phyloP scores from a whole-genome alignment of 75 land plant genomes.

The Chamaecyparis obtusa region DNA sequence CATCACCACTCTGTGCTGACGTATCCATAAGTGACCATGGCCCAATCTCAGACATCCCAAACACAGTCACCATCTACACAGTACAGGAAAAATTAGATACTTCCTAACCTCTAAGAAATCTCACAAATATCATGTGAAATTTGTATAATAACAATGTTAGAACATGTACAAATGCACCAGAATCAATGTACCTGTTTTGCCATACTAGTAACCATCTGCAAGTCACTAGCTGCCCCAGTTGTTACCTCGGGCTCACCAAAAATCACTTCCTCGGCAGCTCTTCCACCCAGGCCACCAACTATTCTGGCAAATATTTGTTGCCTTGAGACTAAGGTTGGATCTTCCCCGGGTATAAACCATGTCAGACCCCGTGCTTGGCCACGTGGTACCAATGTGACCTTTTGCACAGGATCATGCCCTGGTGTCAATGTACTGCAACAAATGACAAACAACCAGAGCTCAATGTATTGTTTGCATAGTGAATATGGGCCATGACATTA shows the following conservation, averaged over 20 bases:
- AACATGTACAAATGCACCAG: neutral
- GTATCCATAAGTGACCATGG: slow-evolving; percentile 98
- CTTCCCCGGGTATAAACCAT: slow-evolving; percentile 97
- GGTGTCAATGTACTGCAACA: slow-evolving; percentile 72
- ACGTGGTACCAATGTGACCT: slow-evolving; percentile 89
- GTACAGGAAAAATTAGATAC: neutral
- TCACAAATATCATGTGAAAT: neutral
- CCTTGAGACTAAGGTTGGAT: slow-evolving; percentile 92
- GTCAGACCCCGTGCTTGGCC: slow-evolving; percentile 97
- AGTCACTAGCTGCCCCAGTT: slow-evolving; percentile 93
- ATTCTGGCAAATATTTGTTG: slow-evolving; percentile 96
- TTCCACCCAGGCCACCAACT: slow-evolving; percentile 96
- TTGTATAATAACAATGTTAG: neutral
- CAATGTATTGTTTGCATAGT: neutral
- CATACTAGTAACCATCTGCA: slow-evolving; percentile 93
- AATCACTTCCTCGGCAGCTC: slow-evolving; percentile 92
- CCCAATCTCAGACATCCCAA: slow-evolving; percentile 98
- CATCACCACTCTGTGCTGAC: slow-evolving; percentile 85
- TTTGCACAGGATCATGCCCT: slow-evolving; percentile 96
- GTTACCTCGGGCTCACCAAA: slow-evolving; percentile 98
- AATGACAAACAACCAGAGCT: neutral
- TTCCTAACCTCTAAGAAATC: neutral
- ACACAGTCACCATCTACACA: slow-evolving; percentile 93
- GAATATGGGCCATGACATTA: neutral
- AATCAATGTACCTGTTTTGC: slow-evolving; percentile 76